Percentiles rank a stretch among this genome's conserved stretches.
phyloP scores from a whole-genome alignment of 1,139 yeast species.

The Suhomyces terraborum region DNA sequence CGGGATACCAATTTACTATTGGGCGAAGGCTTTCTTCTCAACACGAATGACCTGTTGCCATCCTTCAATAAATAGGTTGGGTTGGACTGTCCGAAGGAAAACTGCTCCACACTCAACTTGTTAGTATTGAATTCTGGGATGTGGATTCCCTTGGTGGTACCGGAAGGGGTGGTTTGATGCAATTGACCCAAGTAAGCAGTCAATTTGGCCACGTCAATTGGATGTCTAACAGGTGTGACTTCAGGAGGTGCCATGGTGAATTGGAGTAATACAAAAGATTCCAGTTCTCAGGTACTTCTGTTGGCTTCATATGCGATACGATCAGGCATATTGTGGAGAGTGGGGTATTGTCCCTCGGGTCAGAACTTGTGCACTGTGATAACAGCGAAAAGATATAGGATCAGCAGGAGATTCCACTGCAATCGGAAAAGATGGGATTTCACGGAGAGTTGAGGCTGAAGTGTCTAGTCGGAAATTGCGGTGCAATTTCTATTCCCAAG shows the following conservation, averaged over 20 bases:
- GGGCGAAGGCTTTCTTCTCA: conserved; percentile 64
- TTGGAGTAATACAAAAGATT: background rate
- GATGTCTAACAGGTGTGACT: conserved; percentile 25
- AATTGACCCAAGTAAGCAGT: conserved; percentile 14
- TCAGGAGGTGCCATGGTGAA: conserved; percentile 19
- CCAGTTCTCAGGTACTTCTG: background rate
- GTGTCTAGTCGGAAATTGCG: no score
- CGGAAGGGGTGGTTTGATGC: background rate
- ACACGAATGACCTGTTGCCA: conserved; percentile 46
- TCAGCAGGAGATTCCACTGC: no score
- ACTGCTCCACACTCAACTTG: conserved; percentile 43
- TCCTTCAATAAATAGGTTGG: conserved; percentile 61
- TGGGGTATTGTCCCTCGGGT: conserved; percentile 8
- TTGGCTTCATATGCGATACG: background rate
- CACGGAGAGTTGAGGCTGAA: no score
- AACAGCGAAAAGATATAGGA: no score
- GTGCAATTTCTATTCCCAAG: no score
- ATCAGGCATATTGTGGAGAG: background rate
- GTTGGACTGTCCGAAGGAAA: conserved; percentile 67
- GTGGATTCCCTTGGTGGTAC: conserved; percentile 17
- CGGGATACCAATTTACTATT: conserved; percentile 54
- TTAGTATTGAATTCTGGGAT: conserved; percentile 15
- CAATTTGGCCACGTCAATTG: conserved; percentile 20
- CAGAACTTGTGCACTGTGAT: background rate
- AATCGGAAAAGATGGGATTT: background rate